Evolutionary conservation across 1,139 yeast species (phyloP).

Genomic region (Pneumocystis murina): DNA sequence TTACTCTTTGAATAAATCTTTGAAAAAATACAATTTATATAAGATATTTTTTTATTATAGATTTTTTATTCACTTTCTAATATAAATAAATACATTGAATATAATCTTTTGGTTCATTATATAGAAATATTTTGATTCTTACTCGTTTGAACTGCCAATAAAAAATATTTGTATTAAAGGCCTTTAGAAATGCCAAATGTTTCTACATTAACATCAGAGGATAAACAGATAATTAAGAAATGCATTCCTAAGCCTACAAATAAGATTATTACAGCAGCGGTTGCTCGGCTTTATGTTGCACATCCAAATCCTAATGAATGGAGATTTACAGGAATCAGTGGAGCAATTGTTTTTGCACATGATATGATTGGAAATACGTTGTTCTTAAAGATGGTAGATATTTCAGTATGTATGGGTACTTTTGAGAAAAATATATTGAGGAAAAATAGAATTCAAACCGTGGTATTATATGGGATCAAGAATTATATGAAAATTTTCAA

Average conservation of each 20-base stretch:
- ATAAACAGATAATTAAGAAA: constrained; percentile 40
- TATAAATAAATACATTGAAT: too few species aligned
- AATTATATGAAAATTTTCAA: constrained; percentile 69
- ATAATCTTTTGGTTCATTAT: too few species aligned
- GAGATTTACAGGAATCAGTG: constrained; percentile 78
- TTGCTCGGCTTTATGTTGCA: constrained; percentile 79
- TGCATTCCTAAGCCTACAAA: constrained; percentile 78
- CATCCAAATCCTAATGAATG: constrained; percentile 70
- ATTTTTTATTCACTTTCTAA: too few species aligned
- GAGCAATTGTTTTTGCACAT: constrained; percentile 77
- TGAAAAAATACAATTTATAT: too few species aligned
- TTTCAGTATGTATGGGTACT: constrained; percentile 22
- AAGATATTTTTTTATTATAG: too few species aligned
- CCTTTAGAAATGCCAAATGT: neutral
- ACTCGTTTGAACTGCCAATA: neutral
- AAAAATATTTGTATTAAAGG: neutral
- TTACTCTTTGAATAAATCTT: too few species aligned
- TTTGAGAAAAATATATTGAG: neutral
- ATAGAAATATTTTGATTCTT: too few species aligned
- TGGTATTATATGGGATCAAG: constrained; percentile 96
- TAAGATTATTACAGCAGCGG: constrained; percentile 78
- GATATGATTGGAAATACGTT: constrained; percentile 90
- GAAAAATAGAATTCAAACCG: constrained; percentile 39
- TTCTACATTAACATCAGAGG: neutral
- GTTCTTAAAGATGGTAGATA: constrained; percentile 76